Percentiles rank a stretch among this genome's conserved stretches.
phyloP scores from a whole-genome alignment of 192 early-diverging fungal genomes.

The Chytriomyces confervae region DNA sequence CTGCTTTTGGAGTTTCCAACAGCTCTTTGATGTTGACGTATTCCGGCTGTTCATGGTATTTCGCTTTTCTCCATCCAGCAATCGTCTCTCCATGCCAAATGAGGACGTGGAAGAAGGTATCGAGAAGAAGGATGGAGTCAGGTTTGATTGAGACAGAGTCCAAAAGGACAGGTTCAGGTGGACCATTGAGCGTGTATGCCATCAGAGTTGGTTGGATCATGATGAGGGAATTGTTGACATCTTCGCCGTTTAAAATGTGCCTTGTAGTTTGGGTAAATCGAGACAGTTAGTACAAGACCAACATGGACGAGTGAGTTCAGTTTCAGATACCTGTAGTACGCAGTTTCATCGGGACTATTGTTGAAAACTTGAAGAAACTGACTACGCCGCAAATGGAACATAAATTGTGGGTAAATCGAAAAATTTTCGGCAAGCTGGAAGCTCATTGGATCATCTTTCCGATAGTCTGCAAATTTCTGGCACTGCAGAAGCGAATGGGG shows the following conservation, averaged over 20 bases:
- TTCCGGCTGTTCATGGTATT: constrained; percentile 92
- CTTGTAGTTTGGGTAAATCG: constrained; percentile 45
- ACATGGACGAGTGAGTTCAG: background rate
- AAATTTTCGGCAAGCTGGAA: constrained; percentile 93
- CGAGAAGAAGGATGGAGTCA: constrained; percentile 88
- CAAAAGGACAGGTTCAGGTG: constrained; percentile 88
- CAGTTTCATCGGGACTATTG: constrained; percentile 98
- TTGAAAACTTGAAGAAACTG: constrained; percentile 99
- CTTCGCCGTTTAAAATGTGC: constrained; percentile 92
- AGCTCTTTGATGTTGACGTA: constrained; percentile 95
- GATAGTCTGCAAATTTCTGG: constrained; percentile 95
- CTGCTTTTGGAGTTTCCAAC: constrained; percentile 87
- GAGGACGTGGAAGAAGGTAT: constrained; percentile 99
- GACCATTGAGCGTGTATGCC: constrained; percentile 85
- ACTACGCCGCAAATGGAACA: constrained; percentile 96
- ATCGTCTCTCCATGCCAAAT: constrained; percentile 99
- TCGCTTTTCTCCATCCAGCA: constrained; percentile 94
- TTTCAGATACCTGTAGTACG: constrained; percentile 73
- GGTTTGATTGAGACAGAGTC: constrained; percentile 99
- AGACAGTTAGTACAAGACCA: constrained; percentile 19
- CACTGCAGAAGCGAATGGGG: constrained; percentile 56
- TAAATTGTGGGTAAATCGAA: constrained; percentile 99
- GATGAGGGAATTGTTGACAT: constrained; percentile 95
- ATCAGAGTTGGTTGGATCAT: constrained; percentile 99
- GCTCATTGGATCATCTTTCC: constrained; percentile 91